Evolutionary conservation across 1,139 yeast species (phyloP), one percentile per base, ranked within the genome.

Genomic region (Pichia norvegensis): DNA sequence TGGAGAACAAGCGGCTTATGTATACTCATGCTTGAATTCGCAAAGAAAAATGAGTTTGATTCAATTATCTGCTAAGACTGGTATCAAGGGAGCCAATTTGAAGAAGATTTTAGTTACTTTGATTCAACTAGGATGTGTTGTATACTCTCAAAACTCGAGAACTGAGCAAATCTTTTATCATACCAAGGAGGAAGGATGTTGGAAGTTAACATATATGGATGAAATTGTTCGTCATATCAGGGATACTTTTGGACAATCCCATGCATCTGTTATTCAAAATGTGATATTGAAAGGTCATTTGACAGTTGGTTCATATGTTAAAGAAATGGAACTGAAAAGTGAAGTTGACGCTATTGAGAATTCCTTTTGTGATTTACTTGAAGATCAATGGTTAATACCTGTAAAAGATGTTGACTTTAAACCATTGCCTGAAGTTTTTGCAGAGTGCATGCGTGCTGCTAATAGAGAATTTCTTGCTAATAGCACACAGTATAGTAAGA

Each of bases 211-310:
- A 29, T 85, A 87, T 64, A 73, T 90, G 33, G 97, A 95, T 29
- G 85, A 85, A 44, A 79, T 88, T 50, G 70, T 86, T 35, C 66
- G 75, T 39, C 71, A 72, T 46, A 73, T 84, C 37, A 71, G 55
- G 21, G 40, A 72, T 46, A 72, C 71, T 25, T 69, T 68, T 14
- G 63, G 66, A 36, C 67, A 66, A 16, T 46, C 55, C 11, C 68
- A 76, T 27, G 85, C 90, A 0, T 81, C 81, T 51, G 76, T 87
- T 35, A 70, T 85, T n/a, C 88, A 85, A 57, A 86, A 84, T 56
- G 69, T 88, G 42, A 69, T 72, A 56, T 74, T 70, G 43, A 71
- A 71, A 67, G 97, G 76, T 2, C 83, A 82, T 55, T 63, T 88
- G 46, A 73, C 79, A 17, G 67, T 80, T 2, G 50, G 51, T n/a